phyloP scores from a whole-genome alignment of 768 basidiomycete species.

The Strobilomyces dryophilus region DNA sequence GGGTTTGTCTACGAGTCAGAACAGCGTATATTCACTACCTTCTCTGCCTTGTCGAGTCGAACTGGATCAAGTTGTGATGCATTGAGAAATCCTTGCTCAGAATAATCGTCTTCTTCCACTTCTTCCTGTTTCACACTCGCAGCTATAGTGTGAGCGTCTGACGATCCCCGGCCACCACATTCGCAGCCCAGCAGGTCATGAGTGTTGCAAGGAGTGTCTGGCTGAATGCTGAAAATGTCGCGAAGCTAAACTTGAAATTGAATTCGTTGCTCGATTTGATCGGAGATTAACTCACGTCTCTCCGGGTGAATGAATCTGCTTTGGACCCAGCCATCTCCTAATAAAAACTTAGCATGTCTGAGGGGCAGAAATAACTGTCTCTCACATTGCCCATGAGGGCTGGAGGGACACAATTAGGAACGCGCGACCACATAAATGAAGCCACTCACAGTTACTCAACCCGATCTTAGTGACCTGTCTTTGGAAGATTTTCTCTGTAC shows the following conservation, averaged over 20 bases:
- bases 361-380: conserved; percentile 3
- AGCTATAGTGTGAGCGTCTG: background rate
- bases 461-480: conserved; percentile 93
- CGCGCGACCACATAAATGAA: conserved; percentile 1
- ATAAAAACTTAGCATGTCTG: conserved; percentile 7
- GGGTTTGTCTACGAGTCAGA: background rate
- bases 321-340: conserved; percentile 53
- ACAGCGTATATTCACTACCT: conserved; percentile 40
- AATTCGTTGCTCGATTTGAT: background rate
- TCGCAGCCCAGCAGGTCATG: conserved; percentile 87
- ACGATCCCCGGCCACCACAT: conserved; percentile 41
- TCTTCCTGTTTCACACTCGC: conserved; percentile 20
- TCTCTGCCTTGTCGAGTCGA: conserved; percentile 44
- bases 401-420: conserved; percentile 26
- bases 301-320: conserved; percentile 80
- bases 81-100: conserved; percentile 50
- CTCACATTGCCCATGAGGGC: conserved; percentile 70
- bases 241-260: conserved; percentile 53
- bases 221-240: conserved; percentile 88
- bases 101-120: conserved; percentile 28
- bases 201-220: conserved; percentile 78
- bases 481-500: conserved; percentile 84
- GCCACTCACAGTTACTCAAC: conserved; percentile 71
- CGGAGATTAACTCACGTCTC: conserved; percentile 56
- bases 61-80: conserved; percentile 59